A percentile compares a stretch with the other conserved stretches of the same genome.
These are phyloP conservation scores for Blastocystis sp. DNA, from an alignment of 352 stramenopile genomes.

Conservation along the genomic window DNA sequence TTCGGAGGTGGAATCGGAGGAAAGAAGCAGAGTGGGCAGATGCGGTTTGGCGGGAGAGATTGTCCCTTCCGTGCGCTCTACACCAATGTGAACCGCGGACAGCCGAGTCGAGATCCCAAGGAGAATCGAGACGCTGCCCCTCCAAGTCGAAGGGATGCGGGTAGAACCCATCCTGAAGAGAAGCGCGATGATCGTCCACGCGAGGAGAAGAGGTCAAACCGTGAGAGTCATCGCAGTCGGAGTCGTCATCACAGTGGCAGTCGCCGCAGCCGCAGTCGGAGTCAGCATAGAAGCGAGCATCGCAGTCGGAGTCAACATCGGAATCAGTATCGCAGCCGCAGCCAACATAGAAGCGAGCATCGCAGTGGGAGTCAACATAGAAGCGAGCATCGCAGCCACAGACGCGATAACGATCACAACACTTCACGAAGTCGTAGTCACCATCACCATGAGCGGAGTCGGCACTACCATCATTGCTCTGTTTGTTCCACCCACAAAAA, in stretches of 20 bases:
- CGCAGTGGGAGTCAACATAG: not conserved
- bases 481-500: constrained; percentile 1
- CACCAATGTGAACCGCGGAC: not conserved
- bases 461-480: not conserved
- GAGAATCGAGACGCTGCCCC: too few species aligned
- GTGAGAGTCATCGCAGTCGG: not conserved
- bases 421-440: constrained; percentile 1
- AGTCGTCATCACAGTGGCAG: not conserved
- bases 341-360: not conserved
- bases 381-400: not conserved
- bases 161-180: too few species aligned
- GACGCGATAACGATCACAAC: not conserved
- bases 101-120: too few species aligned
- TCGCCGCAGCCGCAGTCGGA: not conserved
- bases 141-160: too few species aligned
- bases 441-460: not conserved
- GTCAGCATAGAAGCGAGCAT: not conserved
- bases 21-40: constrained; percentile 67
- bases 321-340: not conserved
- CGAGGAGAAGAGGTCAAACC: too few species aligned
- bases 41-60: constrained; percentile 66
- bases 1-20: constrained; percentile 64
- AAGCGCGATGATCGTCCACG: too few species aligned
- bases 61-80: constrained; percentile 64
- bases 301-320: not conserved